Evolutionary conservation across 2,329 filamentous ascomycete species (phyloP).

Genomic region (Plenodomus biglobosus): DNA sequence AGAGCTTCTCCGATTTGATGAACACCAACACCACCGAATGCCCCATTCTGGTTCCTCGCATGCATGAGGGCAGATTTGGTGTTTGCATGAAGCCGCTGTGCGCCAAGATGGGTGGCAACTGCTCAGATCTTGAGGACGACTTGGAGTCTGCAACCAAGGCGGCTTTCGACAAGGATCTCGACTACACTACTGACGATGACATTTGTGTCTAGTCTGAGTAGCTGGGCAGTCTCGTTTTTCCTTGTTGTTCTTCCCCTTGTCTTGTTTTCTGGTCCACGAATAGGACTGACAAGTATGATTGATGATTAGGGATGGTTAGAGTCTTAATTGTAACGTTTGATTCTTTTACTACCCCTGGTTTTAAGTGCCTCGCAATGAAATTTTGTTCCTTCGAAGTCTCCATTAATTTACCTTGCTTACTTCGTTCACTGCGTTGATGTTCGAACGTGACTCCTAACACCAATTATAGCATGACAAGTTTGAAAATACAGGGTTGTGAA

Average conservation of each 20-base stretch:
- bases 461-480: too few relatives aligned
- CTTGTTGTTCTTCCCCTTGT: background rate
- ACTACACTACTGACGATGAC: slow-evolving; percentile 7
- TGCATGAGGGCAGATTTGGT: background rate
- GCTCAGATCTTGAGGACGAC: background rate
- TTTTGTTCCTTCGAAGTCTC: background rate
- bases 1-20: background rate
- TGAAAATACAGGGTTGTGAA: too few relatives aligned
- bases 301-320: background rate
- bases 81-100: background rate
- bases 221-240: background rate
- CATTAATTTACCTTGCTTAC: too few relatives aligned
- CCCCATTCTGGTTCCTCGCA: background rate
- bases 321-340: background rate
- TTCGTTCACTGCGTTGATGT: too few relatives aligned
- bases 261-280: background rate
- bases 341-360: background rate
- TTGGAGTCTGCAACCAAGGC: background rate
- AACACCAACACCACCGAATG: background rate
- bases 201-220: background rate
- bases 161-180: background rate
- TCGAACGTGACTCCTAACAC: too few relatives aligned
- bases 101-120: background rate
- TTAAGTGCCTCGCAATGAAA: background rate
- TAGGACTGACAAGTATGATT: background rate